Conservation (phyloP, 2,329 filamentous ascomycete species). For the Domatiomyces catenatus region DNA sequence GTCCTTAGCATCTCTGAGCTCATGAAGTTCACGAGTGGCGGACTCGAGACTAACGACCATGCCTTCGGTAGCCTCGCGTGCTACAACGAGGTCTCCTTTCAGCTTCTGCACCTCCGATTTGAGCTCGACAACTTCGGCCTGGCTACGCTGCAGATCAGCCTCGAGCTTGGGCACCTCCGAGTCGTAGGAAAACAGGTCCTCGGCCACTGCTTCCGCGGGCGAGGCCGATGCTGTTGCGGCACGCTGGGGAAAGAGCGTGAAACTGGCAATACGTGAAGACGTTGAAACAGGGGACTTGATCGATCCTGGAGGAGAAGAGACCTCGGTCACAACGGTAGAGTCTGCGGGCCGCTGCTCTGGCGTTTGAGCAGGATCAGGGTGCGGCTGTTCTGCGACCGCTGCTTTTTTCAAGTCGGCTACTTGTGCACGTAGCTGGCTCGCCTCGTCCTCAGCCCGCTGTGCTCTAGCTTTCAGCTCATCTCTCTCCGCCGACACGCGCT, state of each 20-base stretch:
- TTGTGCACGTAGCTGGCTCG: conserved; percentile 49
- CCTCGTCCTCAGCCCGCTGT: conserved; percentile 50
- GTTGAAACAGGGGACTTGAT: conserved; percentile 22
- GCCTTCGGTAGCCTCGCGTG: conserved; percentile 54
- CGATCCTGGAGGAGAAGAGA: not conserved
- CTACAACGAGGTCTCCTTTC: conserved; percentile 53
- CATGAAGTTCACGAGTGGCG: conserved; percentile 48
- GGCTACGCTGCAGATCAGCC: conserved; percentile 53
- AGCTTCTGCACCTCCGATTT: conserved; percentile 53
- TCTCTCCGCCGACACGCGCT: conserved; percentile 66
- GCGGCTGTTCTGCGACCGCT: conserved; percentile 5
- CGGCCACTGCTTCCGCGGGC: conserved; percentile 27
- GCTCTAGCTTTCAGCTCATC: conserved; percentile 65
- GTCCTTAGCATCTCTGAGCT: conserved; percentile 38
- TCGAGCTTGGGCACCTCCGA: conserved; percentile 73
- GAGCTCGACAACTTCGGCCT: conserved; percentile 55
- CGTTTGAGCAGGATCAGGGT: not conserved
- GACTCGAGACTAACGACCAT: conserved; percentile 52
- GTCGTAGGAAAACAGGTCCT: conserved; percentile 87
- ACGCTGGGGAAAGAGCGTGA: conserved; percentile 27
- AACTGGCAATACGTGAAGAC: conserved; percentile 23
- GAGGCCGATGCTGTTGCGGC: conserved; percentile 21
- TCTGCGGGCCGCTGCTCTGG: not conserved
- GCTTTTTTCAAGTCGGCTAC: conserved; percentile 37
- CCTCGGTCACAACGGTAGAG: conserved; percentile 6